Conservation (phyloP, 2,329 filamentous ascomycete species). For the Cladophialophora carrionii region DNA sequence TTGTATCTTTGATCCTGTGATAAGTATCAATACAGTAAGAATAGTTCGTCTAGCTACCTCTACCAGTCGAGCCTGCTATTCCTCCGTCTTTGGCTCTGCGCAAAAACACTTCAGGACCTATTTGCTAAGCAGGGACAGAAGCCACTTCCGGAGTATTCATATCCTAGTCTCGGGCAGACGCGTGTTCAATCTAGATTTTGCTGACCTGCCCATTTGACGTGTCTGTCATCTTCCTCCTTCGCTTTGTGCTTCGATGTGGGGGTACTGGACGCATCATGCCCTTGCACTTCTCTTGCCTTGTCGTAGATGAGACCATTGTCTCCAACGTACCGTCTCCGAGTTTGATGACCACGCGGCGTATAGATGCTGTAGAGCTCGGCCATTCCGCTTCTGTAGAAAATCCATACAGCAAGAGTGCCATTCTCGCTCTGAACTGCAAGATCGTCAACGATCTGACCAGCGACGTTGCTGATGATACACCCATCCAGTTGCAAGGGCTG, state of each 20-base stretch:
- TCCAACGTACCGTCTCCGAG: constrained; percentile 20
- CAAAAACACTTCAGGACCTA: not conserved
- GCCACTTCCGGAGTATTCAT: not conserved
- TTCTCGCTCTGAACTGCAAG: constrained; percentile 33
- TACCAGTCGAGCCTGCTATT: not conserved
- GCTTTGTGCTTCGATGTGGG: constrained; percentile 11
- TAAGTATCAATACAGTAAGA: not conserved
- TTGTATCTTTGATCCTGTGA: not conserved
- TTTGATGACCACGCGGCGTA: constrained; percentile 13
- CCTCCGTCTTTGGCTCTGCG: not conserved
- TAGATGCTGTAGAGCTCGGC: constrained; percentile 31
- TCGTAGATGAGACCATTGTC: constrained; percentile 33
- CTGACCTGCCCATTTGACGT: constrained; percentile 23
- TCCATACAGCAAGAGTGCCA: constrained; percentile 36
- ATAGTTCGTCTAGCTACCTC: not conserved
- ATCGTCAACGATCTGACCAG: constrained; percentile 31
- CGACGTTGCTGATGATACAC: constrained; percentile 22
- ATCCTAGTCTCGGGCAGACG: not conserved
- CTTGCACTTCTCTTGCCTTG: not conserved
- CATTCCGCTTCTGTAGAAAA: constrained; percentile 31
- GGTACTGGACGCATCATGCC: not conserved
- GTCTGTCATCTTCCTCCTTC: constrained; percentile 10
- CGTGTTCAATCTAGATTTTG: not conserved
- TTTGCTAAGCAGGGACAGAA: not conserved
- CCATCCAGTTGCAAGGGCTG: constrained; percentile 26